Percentiles rank a stretch among this genome's conserved stretches.
phyloP scores from a whole-genome alignment of 768 basidiomycete genomes.

The Phaeolepiota aurea region DNA sequence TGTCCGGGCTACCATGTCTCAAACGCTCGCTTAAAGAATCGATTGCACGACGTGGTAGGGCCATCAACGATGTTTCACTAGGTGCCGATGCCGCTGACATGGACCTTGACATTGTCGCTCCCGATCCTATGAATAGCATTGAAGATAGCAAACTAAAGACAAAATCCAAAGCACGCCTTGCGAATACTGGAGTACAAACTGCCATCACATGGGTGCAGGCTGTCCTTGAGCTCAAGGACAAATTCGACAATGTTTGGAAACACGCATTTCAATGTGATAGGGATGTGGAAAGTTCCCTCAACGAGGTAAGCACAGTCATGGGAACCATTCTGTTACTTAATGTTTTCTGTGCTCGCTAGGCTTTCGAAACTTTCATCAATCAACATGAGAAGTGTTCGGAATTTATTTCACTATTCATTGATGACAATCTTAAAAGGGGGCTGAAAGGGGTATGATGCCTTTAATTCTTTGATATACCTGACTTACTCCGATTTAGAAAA shows the following conservation, averaged over 20 bases:
- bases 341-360: constrained; percentile 42
- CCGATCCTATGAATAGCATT: constrained; percentile 23
- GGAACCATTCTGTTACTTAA: not conserved
- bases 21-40: constrained; percentile 65
- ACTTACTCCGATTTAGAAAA: constrained; percentile 75
- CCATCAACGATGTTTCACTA: constrained; percentile 63
- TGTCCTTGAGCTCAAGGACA: constrained; percentile 87
- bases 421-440: constrained; percentile 92
- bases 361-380: constrained; percentile 90
- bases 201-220: constrained; percentile 93
- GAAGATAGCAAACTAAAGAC: constrained; percentile 36
- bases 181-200: constrained; percentile 34
- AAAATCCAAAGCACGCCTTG: constrained; percentile 36
- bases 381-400: constrained; percentile 82
- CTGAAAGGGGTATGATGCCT: constrained; percentile 72
- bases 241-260: constrained; percentile 71
- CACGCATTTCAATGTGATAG: constrained; percentile 65
- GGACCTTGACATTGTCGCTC: constrained; percentile 18
- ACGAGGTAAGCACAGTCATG: constrained; percentile 62
- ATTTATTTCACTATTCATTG: constrained; percentile 93
- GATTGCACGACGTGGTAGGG: constrained; percentile 63
- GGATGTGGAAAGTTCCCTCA: constrained; percentile 71
- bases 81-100: constrained; percentile 28
- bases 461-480: constrained; percentile 1
- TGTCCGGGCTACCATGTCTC: constrained; percentile 56